phyloP scores from a whole-genome alignment of 371 early-diverging fungal species.

The Syncephalis fuscata region DNA sequence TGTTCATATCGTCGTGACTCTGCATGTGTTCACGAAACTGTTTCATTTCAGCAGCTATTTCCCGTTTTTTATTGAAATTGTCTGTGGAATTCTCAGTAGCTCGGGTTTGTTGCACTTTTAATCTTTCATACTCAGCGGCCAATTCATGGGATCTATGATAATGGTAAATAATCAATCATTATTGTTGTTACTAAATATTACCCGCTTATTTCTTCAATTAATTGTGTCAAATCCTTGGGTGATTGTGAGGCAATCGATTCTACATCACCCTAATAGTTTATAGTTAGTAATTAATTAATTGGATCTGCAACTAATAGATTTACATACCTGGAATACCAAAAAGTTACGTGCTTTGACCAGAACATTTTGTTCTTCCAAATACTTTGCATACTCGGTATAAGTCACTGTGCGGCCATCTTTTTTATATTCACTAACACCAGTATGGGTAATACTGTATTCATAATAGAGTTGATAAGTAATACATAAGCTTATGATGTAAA shows the following conservation, averaged over 20 bases:
- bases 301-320: neutral
- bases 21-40: conserved; percentile 72
- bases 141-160: conserved; percentile 58
- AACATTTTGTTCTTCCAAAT: conserved; percentile 78
- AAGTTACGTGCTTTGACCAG: conserved; percentile 93
- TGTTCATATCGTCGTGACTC: conserved; percentile 75
- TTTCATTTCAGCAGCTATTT: conserved; percentile 76
- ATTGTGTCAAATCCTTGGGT: conserved; percentile 79
- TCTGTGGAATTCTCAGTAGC: conserved; percentile 77
- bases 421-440: conserved; percentile 74
- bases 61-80: conserved; percentile 77
- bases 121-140: conserved; percentile 71
- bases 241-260: conserved; percentile 94
- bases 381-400: conserved; percentile 53
- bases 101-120: conserved; percentile 66
- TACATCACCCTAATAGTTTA: conserved; percentile 87
- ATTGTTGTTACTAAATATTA: no score
- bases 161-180: neutral
- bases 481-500: no score
- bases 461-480: no score
- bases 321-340: conserved; percentile 85
- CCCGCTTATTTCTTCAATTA: conserved; percentile 96
- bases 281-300: neutral
- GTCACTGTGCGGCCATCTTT: conserved; percentile 58
- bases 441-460: conserved; percentile 44